Evolutionary conservation across 1,284 basidiomycete genomes (phyloP), one percentile per base, ranked within the genome.

Genomic region (Cutaneotrichosporon dermatis): DNA sequence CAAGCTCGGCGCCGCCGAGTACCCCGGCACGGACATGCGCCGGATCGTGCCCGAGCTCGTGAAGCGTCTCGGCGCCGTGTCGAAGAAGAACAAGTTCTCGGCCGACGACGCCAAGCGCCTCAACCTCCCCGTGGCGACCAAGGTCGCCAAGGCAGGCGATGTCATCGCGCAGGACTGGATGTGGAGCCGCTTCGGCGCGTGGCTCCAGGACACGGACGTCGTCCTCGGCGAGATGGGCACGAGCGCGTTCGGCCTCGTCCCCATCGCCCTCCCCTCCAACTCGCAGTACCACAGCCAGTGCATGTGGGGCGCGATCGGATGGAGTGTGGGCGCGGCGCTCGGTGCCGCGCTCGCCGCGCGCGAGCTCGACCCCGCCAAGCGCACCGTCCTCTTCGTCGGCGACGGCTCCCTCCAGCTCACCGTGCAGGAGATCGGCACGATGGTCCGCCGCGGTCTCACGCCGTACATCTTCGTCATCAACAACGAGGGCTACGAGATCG

Each of bases 401-500:
- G 79, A 80, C 62, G 79, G 81, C 2, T 76, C 72, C 13, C 71
- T 82, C 81, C 81, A 82, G 65, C 69, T 83, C 11, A 75, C 75
- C 6, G 52, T 74, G 2, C 81, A 82, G 66, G 81, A 82, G 66
- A 76, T 83, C 53, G 77, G 78, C 9, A 82, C 80, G 1, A 80
- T 82, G 79, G 73, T 82, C 52, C 71, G 78, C 50, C 69, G 74
- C 51, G 76, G 74, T n/a, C 67, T 80, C 33, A 73, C 65, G 52
- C 79, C 80, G 0, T 79, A 79, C 67, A 64, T 81, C 49, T 81
- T 80, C 55, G 81, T 97, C 12, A 80, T 96, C 59, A 92, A 93
- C 81, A 94, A 96, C 78, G 85, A 85, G 55, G 93, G 93, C 0
- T 93, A 92, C 75, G 87, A 87, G 46, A 92, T 95, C 63, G 92